Evolutionary conservation across 768 basidiomycete species (phyloP), one percentile per base, ranked within the genome.

Genomic region (Calocybe cyanea): DNA sequence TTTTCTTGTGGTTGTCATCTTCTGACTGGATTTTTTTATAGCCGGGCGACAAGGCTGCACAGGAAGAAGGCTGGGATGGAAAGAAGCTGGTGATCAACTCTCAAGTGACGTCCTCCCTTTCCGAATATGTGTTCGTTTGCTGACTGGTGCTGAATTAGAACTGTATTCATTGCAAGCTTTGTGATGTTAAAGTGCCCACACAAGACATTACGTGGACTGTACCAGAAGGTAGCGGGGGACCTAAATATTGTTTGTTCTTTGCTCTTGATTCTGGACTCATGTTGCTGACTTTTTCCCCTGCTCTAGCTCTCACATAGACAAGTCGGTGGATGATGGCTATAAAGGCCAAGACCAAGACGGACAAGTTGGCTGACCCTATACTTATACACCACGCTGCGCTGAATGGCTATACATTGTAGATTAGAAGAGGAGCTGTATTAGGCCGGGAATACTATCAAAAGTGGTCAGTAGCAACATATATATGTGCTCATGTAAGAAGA

Each of bases 201-300:
- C 91, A 96, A 61, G 95, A 97, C 63, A 96, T 99, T 55, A 90
- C 85, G 13, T 98, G 95, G 95, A 86, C 83, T 4, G 92, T 96
- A 0, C 96, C 96, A 0, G 93, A 98, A 67, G 95, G 94, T 9
- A 88, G 92, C 10, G 95, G 95, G 24, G 95, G 95, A 41, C 95
- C 94, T 30, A 95, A 95, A 64, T 98, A 96, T 61, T 87, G 93
- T 95, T 48, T 54, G 75, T 66, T 46, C 15, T 20, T 9, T 17
- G 15, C 24, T 32, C 7, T 18, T 20, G 2, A 20, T 21, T 11
- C 21, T 48, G 46, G 37, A 14, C 30, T 48, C 23, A 48, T 47
- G 14, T 48, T 38, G 15, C 34, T 35, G 6, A 35, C 34, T 35
- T 28, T 28, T 28, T 11, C n/a, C n/a, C n/a, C n/a, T n/a, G n/a